A percentile compares a stretch with the other conserved stretches of the same genome.
Conservation (phyloP, 1,284 basidiomycete species). For the Boletellus sp. region DNA sequence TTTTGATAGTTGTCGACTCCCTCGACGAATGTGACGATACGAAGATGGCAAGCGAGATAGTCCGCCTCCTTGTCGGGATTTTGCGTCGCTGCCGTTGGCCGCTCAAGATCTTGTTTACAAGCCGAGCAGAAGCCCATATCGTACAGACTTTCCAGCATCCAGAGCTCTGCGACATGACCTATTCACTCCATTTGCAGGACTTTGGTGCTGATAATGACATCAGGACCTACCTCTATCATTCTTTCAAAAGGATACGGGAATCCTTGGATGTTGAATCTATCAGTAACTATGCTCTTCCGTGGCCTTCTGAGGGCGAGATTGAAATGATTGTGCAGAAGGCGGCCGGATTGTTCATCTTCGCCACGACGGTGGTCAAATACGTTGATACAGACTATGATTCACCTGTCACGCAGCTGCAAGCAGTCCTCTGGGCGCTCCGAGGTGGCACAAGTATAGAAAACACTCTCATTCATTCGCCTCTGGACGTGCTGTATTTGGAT, state of each 20-base stretch:
- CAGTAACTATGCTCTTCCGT: conserved; percentile 1
- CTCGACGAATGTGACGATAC: conserved; percentile 23
- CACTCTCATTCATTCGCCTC: conserved; percentile 13
- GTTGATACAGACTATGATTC: conserved; percentile 10
- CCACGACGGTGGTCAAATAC: conserved; percentile 28
- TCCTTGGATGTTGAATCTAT: neutral
- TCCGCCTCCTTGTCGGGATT: conserved; percentile 13
- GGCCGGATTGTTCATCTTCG: conserved; percentile 29
- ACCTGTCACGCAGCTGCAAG: conserved; percentile 11
- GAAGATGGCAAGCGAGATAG: conserved; percentile 14
- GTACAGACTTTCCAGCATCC: conserved; percentile 14
- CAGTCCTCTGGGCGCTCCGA: conserved; percentile 9
- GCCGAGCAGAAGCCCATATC: conserved; percentile 18
- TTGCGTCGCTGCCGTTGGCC: conserved; percentile 9
- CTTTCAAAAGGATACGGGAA: conserved; percentile 11
- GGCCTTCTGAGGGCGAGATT: conserved; percentile 21
- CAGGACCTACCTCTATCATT: conserved; percentile 16
- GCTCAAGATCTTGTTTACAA: conserved; percentile 19
- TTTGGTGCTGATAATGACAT: conserved; percentile 21
- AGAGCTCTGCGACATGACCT: conserved; percentile 3
- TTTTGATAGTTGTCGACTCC: conserved; percentile 22
- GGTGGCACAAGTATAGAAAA: conserved; percentile 2
- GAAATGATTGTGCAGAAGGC: conserved; percentile 20
- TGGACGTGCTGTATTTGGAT: conserved; percentile 19
- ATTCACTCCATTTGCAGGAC: conserved; percentile 10